phyloP scores from a whole-genome alignment of 352 stramenopile genomes.

The Globisporangium lucens region DNA sequence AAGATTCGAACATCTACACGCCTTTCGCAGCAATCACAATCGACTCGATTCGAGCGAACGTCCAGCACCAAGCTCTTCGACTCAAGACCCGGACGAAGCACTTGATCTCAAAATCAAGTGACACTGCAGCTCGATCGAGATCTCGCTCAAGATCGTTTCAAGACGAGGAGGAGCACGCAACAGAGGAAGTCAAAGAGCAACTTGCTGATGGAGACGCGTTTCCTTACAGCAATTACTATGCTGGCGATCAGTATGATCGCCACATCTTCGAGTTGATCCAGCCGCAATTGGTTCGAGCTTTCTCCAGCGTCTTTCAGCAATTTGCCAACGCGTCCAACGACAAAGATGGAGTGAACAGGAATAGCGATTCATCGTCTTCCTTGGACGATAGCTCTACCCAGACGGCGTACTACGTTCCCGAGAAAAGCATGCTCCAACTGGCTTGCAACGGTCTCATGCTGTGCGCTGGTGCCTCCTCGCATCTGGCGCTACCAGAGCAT shows the following conservation, averaged over 20 bases:
- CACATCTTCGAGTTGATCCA: conserved; percentile 73
- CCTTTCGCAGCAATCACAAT: not conserved
- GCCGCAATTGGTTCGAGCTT: conserved; percentile 44
- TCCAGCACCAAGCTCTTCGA: conserved; percentile 10
- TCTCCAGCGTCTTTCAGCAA: conserved; percentile 71
- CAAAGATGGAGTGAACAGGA: conserved; percentile 29
- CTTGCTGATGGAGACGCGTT: conserved; percentile 3
- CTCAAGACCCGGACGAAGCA: not conserved
- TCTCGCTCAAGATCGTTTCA: conserved; percentile 9
- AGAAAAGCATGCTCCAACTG: conserved; percentile 70
- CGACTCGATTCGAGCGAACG: conserved; percentile 3
- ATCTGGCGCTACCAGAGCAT: conserved; percentile 46
- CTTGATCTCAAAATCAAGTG: not conserved
- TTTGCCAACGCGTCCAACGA: conserved; percentile 60
- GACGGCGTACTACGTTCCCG: conserved; percentile 55
- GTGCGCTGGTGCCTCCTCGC: conserved; percentile 51
- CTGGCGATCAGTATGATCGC: conserved; percentile 55
- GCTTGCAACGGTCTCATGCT: conserved; percentile 77
- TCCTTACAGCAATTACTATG: not conserved
- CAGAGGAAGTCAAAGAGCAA: conserved; percentile 10
- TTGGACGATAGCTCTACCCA: conserved; percentile 14
- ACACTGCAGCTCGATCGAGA: not conserved
- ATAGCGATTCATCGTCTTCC: conserved; percentile 19
- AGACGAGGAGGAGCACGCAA: not conserved
- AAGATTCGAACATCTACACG: conserved; percentile 5